Evolutionary conservation across 345 rosid genomes (phyloP), one percentile per base, ranked within the genome.

Genomic region (Raphanus sativus): DNA sequence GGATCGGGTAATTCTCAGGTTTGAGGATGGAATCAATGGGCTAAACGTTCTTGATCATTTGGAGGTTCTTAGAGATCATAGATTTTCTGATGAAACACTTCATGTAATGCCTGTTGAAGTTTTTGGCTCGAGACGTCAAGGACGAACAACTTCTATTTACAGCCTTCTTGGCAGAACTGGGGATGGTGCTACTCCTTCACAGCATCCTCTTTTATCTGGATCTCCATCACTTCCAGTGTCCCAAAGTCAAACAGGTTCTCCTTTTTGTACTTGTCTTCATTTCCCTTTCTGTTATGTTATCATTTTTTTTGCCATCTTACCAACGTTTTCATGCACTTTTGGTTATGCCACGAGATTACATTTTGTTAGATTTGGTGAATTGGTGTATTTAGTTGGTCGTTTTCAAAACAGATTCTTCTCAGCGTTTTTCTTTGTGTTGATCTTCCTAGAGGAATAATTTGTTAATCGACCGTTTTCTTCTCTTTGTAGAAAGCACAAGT

Each of bases 101-200:
- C 97, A 84, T 81, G 91, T 94, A 67, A 94, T 94, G 97, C 98
- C 97, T 10, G 98, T 92, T 71, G 98, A 94, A 78, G 87, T 92
- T 83, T 92, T 94, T 81, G 97, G 98, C 79, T 94, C 98, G 15
- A 86, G 98, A 77, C 97, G 97, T 80, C 98, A 86, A 80, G 93
- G 93, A 17, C 88, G 98, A 54, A 94, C 97, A 21, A 92, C 98
- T 36, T 94, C 98, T 52, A 94, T 94, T 71, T 94, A 94, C 86
- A 90, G 84, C 86, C 95, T 90, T 69, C 87, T 94, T 42, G 98
- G 97, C 55, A 85, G 97, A 80, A 85, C 80, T 72, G 86, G 95
- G 60, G 92, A 86, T 70, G 84, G 80, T 80, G 83, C 85, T 55
- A 83, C 85, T 10, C 89, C 92, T 69, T 84, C 94, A 52, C 88